Base-by-base conservation (phyloP, 2,329 filamentous ascomycete species). In the Chaetomiaceae sp. region DNA sequence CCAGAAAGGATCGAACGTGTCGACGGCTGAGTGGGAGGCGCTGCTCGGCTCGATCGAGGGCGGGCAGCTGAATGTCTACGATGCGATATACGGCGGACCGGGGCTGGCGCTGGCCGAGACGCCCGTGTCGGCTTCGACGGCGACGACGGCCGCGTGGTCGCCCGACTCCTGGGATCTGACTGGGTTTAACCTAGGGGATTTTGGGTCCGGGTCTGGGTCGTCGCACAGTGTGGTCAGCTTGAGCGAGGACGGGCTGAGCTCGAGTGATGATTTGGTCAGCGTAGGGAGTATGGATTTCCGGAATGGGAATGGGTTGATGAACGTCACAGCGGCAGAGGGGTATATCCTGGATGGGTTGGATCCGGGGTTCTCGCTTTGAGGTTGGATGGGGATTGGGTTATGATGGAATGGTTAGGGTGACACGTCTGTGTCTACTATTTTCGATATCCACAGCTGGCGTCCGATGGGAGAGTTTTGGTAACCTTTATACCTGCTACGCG, bases 1-100 rank as follows among this genome's bases (percentile, higher is more conserved):
- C 14, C 67, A 68, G 34, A 69, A 76, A 61, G 60, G 70, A 34
- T 60, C 63, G 3, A 71, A 70, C 14, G 76, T 85, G 11, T 83
- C 83, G 1, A 73, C 84, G 8, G 76, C 82, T 0, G 89, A 94
- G 62, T 95, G 90, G 90, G 90, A 95, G 67, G 82, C 85, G 1
- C 76, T 95, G 0, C 77, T 95, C 2, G 85, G 86, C 4, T 86
- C 85, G 20, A 83, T 95, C 67, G 90, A 95, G 62, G 84, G 84
- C 32, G 89, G 89, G 0, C 80, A 86, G 59, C 82, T 85, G 49
- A 95, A 92, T 64, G 86, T 95, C n/a, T 94, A 89, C 68, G 86
- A 90, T 64, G 85, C 85, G 36, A 89, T 90, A 51, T 90, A 90
- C 61, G 87, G 87, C 33, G 86, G 86, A 0, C 77, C 79, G 9